A percentile compares a stretch with the other conserved stretches of the same genome.
Evolutionary conservation across 352 stramenopile genomes (phyloP).

Genomic region (Blastocystis hominis): DNA sequence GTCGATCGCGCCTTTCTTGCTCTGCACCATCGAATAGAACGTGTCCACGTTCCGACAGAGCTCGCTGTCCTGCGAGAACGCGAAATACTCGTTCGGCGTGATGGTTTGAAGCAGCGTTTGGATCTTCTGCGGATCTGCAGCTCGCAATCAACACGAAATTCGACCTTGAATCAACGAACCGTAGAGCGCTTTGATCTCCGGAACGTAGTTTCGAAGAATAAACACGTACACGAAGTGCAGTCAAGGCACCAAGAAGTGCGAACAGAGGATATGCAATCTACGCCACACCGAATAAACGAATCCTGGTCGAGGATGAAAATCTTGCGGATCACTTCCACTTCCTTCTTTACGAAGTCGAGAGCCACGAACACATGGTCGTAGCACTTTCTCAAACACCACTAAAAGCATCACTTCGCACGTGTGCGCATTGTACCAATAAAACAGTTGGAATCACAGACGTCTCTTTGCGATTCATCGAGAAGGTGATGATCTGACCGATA

Average conservation of each 20-base stretch:
- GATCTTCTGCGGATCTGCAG: not conserved
- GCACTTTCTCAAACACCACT: slow-evolving; percentile 44
- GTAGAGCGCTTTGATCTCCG: not conserved
- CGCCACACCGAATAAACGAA: not conserved
- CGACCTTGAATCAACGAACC: not conserved
- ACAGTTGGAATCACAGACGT: not conserved
- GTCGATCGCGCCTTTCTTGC: not conserved
- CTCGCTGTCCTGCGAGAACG: slow-evolving; percentile 17
- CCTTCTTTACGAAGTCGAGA: not conserved
- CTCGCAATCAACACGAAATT: not conserved
- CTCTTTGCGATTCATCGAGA: not conserved
- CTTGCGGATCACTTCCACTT: not conserved
- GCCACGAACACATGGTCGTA: slow-evolving; percentile 32
- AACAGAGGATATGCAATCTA: not conserved
- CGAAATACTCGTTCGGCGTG: not conserved
- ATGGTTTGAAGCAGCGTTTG: not conserved
- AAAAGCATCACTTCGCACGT: not conserved
- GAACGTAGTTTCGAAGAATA: not conserved
- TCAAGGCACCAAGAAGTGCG: not conserved
- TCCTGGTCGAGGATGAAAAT: not conserved
- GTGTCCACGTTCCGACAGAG: not conserved
- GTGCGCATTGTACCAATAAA: not conserved
- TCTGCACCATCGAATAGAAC: not conserved
- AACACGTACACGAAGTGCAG: not conserved
- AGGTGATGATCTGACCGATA: not conserved